Evolutionary conservation across 768 basidiomycete genomes (phyloP).

Genomic region (Candolleomyces aberdarensis): DNA sequence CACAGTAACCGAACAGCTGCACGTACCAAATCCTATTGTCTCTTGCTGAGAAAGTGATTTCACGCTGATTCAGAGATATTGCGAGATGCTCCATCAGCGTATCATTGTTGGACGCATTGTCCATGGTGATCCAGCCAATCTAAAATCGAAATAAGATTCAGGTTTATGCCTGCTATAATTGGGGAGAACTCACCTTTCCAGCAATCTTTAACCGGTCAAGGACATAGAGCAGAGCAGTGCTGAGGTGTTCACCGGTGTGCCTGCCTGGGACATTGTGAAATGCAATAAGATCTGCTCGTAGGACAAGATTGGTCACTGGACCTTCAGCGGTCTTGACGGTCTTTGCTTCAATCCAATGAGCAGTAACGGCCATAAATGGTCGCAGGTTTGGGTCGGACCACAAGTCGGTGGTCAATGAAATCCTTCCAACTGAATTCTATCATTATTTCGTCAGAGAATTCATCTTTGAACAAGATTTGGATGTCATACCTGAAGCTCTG

Average conservation of each 20-base stretch:
- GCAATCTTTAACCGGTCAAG: conserved; percentile 25
- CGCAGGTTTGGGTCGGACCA: conserved; percentile 34
- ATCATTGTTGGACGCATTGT: conserved; percentile 34
- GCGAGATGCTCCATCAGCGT: conserved; percentile 14
- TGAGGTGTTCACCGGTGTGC: conserved; percentile 37
- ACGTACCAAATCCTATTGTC: neutral
- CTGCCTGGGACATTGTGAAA: conserved; percentile 32
- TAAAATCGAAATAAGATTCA: neutral
- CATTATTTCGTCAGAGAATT: too few relatives aligned
- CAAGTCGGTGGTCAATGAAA: conserved; percentile 33
- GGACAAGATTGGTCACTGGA: conserved; percentile 19
- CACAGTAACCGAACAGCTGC: neutral
- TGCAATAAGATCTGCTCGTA: conserved; percentile 31
- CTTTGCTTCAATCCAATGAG: conserved; percentile 34
- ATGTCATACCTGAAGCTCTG: conserved; percentile 17
- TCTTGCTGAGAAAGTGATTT: neutral
- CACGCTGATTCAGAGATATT: neutral
- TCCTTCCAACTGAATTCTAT: conserved; percentile 23
- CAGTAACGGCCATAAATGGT: conserved; percentile 41
- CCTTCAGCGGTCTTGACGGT: conserved; percentile 16
- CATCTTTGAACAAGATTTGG: neutral
- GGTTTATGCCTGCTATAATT: too few relatives aligned
- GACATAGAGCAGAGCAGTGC: conserved; percentile 26
- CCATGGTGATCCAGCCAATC: conserved; percentile 23
- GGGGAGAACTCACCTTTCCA: conserved; percentile 12